Conservation (phyloP, 2,329 filamentous ascomycete species). For the Beauveria varroae region DNA sequence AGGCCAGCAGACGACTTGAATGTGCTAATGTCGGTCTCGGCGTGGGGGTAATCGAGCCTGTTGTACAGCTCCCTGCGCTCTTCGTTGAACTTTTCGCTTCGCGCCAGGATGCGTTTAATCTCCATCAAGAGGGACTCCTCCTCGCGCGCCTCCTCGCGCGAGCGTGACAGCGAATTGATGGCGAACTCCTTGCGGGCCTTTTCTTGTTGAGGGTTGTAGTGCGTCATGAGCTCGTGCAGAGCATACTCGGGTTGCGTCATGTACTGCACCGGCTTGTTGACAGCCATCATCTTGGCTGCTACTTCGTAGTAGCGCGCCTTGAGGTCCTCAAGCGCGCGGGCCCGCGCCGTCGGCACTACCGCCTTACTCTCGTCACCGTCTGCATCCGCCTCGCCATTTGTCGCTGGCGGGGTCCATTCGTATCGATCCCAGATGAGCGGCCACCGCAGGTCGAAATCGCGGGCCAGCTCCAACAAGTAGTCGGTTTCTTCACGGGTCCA, state of each 20-base stretch:
- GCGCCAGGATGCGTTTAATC: slow-evolving; percentile 81
- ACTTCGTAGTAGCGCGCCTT: slow-evolving; percentile 89
- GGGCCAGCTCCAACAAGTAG: slow-evolving; percentile 69
- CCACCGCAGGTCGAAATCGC: slow-evolving; percentile 83
- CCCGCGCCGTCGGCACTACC: slow-evolving; percentile 43
- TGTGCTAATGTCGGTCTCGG: slow-evolving; percentile 61
- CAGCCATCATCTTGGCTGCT: slow-evolving; percentile 71
- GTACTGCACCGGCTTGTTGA: slow-evolving; percentile 70
- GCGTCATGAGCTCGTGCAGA: slow-evolving; percentile 75
- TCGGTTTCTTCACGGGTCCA: slow-evolving; percentile 95
- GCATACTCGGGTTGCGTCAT: slow-evolving; percentile 85
- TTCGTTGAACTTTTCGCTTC: slow-evolving; percentile 77
- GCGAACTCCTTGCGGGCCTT: slow-evolving; percentile 77
- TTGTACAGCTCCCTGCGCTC: slow-evolving; percentile 83
- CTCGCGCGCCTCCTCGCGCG: slow-evolving; percentile 82
- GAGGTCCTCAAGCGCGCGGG: slow-evolving; percentile 76
- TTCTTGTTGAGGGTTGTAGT: slow-evolving; percentile 78
- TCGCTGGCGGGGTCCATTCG: slow-evolving; percentile 53
- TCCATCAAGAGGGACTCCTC: slow-evolving; percentile 86
- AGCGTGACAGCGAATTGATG: slow-evolving; percentile 67
- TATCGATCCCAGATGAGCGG: slow-evolving; percentile 89
- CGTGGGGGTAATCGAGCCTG: slow-evolving; percentile 72
- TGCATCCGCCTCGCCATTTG: slow-evolving; percentile 36
- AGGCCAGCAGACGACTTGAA: slow-evolving; percentile 80
- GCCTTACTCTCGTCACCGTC: slow-evolving; percentile 43